Base-by-base conservation (phyloP, 306 rosid genomes). In the Cicer yamashitae region DNA sequence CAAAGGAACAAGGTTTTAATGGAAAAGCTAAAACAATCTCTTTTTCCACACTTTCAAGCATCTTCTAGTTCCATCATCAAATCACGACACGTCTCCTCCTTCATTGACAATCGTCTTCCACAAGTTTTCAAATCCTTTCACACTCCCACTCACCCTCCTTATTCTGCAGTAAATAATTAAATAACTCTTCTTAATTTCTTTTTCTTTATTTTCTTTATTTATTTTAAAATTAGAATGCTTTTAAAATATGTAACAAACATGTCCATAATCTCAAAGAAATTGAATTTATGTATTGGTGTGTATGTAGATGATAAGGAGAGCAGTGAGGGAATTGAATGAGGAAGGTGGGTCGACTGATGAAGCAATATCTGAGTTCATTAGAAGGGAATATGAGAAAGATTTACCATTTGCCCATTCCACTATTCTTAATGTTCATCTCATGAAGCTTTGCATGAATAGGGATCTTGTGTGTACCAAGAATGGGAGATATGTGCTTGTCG, bases 261-360 rank as follows among this genome's bases (percentile, higher is more conserved):
- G 25, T 22, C 25, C 25, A 22, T 22, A 22, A 22, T 22, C 25
- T 22, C 25, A 22, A 22, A 1, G 5, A 30, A 30, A 30, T 3
- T 30, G 0, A 30, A 3, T 30, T 30, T 6, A 9, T 11, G 9
- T 22, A 3, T 2, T 17, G 10, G 4, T 5, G 7, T 12, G 30
- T 45, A 2, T 69, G 52, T 15, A 85, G 89, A 86, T 86, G 89
- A 82, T 86, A 72, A 40, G 34, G 7, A 56, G 7, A 13, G 89
- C 85, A 11, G 20, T 79, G 10, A 39, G 2, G 10, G 83, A 70
- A 20, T 59, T 82, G 78, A 18, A 63, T n/a, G 83, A 86, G 38
- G 46, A 1, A 7, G 1, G 1, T 6, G 84, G 89, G 1, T 79
- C 86, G 2, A 79, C 79, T 7, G 61, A 67, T 76, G 74, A 73